These are phyloP conservation scores for Ogataea methanolica DNA, from an alignment of 805 yeast genomes.

Conservation along the genomic window DNA sequence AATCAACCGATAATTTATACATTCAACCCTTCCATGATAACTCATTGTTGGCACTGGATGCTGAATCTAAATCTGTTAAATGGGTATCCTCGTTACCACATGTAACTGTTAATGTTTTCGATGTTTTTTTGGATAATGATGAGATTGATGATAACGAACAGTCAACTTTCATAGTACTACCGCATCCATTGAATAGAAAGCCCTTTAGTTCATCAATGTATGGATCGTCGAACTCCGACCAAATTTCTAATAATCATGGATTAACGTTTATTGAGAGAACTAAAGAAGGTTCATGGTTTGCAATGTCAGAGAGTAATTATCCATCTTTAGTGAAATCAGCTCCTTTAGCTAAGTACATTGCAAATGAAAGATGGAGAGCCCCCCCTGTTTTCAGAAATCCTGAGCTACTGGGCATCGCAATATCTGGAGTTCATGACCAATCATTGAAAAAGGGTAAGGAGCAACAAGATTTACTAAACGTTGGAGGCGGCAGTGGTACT, in stretches of 20 bases:
- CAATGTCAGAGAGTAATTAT: constrained; percentile 70
- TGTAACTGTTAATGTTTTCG: constrained; percentile 75
- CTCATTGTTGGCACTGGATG: constrained; percentile 71
- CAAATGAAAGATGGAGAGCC: constrained; percentile 39
- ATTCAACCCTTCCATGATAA: constrained; percentile 83
- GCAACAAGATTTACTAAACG: background rate
- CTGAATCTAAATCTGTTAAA: constrained; percentile 60
- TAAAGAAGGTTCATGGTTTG: constrained; percentile 71
- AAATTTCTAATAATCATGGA: background rate
- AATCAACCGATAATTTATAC: constrained; percentile 67
- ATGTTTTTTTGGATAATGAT: constrained; percentile 43
- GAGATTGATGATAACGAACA: constrained; percentile 7
- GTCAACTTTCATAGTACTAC: constrained; percentile 47
- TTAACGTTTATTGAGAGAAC: constrained; percentile 69
- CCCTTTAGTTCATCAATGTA: background rate
- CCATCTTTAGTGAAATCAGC: constrained; percentile 83
- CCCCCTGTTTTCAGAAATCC: constrained; percentile 33
- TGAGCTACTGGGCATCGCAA: constrained; percentile 36
- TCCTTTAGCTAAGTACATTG: constrained; percentile 62
- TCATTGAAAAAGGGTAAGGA: constrained; percentile 12
- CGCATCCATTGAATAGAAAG: constrained; percentile 55
- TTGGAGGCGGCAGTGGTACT: background rate
- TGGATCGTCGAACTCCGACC: background rate
- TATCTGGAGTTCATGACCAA: constrained; percentile 47
- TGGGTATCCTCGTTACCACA: constrained; percentile 78